These are phyloP conservation scores for Tetrapisispora arboricola DNA, from an alignment of 805 yeast genomes.

Conservation along the genomic window DNA sequence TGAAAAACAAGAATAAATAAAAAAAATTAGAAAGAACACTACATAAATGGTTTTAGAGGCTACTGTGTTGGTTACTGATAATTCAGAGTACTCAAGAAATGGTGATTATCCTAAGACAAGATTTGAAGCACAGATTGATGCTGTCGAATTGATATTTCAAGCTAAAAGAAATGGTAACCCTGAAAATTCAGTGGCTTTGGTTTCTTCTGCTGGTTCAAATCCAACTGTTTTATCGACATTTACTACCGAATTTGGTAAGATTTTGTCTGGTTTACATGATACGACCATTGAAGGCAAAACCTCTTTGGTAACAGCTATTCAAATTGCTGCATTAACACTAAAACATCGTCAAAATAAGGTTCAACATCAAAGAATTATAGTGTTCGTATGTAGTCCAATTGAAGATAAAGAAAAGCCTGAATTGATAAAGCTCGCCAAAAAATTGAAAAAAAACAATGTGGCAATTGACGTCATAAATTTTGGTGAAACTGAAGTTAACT, in stretches of 20 bases:
- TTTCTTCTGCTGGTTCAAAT: conserved; percentile 78
- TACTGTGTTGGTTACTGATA: conserved; percentile 89
- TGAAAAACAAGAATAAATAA: neutral
- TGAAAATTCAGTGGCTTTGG: conserved; percentile 84
- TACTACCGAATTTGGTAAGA: conserved; percentile 78
- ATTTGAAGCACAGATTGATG: conserved; percentile 84
- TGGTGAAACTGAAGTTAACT: conserved; percentile 77
- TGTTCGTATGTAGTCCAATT: conserved; percentile 83
- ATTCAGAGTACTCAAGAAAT: conserved; percentile 90
- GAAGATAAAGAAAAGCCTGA: conserved; percentile 57
- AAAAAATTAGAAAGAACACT: neutral
- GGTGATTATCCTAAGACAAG: conserved; percentile 88
- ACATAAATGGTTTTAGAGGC: conserved; percentile 82
- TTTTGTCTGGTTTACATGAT: conserved; percentile 75
- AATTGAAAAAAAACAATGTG: conserved; percentile 84
- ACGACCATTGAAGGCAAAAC: conserved; percentile 57
- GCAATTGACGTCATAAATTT: conserved; percentile 85
- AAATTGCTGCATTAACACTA: conserved; percentile 86
- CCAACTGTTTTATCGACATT: conserved; percentile 84
- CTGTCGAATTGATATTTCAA: conserved; percentile 78
- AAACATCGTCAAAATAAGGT: conserved; percentile 93
- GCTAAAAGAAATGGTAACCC: conserved; percentile 84
- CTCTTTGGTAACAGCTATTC: conserved; percentile 74
- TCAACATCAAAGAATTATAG: conserved; percentile 82
- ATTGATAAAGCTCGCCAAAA: conserved; percentile 75